Evolutionary conservation across 495 filamentous ascomycete genomes (phyloP).

Genomic region (Penicillium coprophilum): DNA sequence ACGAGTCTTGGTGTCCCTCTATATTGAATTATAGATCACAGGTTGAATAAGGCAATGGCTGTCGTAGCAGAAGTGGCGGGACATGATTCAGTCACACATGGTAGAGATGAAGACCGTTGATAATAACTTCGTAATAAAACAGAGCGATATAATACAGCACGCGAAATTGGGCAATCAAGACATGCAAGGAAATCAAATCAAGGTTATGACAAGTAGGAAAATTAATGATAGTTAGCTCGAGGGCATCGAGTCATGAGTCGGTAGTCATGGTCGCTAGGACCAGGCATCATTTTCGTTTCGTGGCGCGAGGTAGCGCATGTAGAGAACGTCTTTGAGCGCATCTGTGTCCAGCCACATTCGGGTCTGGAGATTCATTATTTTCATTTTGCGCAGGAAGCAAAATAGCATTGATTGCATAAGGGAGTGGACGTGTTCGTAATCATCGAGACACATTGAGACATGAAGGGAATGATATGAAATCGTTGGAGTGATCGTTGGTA

Average conservation of each 20-base stretch:
- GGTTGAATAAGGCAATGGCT: background rate
- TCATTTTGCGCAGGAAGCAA: slow-evolving; percentile 11
- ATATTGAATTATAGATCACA: slow-evolving; percentile 14
- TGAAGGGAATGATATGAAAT: slow-evolving; percentile 11
- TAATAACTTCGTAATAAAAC: background rate
- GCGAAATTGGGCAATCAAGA: background rate
- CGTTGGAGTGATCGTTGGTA: slow-evolving; percentile 14
- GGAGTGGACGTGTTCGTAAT: slow-evolving; percentile 21
- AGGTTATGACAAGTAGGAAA: slow-evolving; percentile 7
- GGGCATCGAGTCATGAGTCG: slow-evolving; percentile 10
- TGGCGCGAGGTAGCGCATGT: slow-evolving; percentile 8
- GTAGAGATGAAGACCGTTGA: slow-evolving; percentile 2
- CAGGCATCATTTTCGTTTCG: slow-evolving; percentile 7
- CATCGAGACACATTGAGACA: slow-evolving; percentile 16
- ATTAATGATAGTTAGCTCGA: slow-evolving; percentile 19
- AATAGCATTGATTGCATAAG: slow-evolving; percentile 7
- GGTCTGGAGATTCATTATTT: slow-evolving; percentile 17
- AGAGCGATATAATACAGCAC: slow-evolving; percentile 9
- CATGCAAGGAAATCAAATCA: background rate
- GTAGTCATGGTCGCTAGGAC: slow-evolving; percentile 8
- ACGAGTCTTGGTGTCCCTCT: slow-evolving; percentile 3
- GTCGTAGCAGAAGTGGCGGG: background rate
- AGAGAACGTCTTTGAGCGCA: slow-evolving; percentile 9
- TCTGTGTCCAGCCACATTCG: slow-evolving; percentile 8
- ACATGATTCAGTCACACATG: slow-evolving; percentile 5